Conservation (phyloP, 192 early-diverging fungal species). For the Backusella luteola region DNA sequence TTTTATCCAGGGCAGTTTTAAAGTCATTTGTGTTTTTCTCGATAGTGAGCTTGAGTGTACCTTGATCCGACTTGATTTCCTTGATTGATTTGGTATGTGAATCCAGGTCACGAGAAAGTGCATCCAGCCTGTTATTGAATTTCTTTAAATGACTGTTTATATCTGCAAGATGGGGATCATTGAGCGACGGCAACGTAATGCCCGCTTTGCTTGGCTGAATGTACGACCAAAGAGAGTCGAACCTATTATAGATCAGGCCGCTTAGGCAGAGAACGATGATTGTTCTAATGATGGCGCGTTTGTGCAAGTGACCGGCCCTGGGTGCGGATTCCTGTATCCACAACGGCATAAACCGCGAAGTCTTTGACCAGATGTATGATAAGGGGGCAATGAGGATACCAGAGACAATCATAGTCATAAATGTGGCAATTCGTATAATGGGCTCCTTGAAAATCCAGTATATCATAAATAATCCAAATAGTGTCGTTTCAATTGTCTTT, state of each 20-base stretch:
- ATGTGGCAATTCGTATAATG: neutral
- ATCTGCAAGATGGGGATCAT: neutral
- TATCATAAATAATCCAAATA: neutral
- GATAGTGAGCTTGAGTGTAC: neutral
- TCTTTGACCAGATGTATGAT: neutral
- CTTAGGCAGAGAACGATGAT: neutral
- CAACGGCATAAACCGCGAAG: neutral
- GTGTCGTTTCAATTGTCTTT: neutral
- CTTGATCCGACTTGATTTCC: neutral
- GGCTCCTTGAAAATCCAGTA: constrained; percentile 10
- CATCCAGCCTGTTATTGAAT: neutral
- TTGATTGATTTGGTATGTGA: neutral
- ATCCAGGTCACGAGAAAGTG: neutral
- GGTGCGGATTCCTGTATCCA: neutral
- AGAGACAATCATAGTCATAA: constrained; percentile 8
- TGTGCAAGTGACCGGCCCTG: neutral
- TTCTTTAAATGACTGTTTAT: neutral
- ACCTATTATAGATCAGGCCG: neutral
- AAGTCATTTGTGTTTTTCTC: neutral
- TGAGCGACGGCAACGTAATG: neutral
- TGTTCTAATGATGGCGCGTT: neutral
- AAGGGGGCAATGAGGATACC: neutral
- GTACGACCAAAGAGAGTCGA: neutral
- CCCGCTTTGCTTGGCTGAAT: neutral
- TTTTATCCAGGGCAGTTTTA: neutral